These are phyloP conservation scores for Neostapfia colusana DNA, from an alignment of 176 grass and related monocot species.

Conservation along the genomic window DNA sequence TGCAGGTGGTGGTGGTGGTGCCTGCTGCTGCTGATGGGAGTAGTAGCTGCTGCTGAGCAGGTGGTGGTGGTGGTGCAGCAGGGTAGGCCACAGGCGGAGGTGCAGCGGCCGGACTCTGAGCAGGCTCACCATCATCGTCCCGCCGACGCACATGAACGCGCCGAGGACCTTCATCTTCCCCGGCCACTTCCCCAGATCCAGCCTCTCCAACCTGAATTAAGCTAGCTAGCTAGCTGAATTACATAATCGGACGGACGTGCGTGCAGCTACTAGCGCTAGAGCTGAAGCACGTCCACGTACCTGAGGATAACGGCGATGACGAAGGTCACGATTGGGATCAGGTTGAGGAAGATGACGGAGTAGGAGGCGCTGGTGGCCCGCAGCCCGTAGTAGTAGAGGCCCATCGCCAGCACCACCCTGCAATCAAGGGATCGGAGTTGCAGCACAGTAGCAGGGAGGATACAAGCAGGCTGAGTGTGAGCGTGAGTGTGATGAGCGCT, in stretches of 20 bases:
- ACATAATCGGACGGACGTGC: no score
- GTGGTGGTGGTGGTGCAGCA: neutral
- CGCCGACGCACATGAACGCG: constrained; percentile 34
- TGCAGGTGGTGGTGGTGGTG: no score
- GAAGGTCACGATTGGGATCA: constrained; percentile 54
- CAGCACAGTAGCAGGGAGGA: no score
- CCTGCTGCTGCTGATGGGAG: neutral
- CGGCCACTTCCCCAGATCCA: constrained; percentile 13
- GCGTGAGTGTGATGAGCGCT: constrained; percentile 17
- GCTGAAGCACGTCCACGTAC: no score
- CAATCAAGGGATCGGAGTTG: no score
- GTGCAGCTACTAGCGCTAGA: no score
- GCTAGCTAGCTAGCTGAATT: no score
- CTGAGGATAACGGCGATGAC: constrained; percentile 37
- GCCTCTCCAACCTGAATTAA: constrained; percentile 38
- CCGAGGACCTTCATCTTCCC: constrained; percentile 50
- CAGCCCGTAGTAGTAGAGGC: constrained; percentile 52
- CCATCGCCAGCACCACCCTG: constrained; percentile 40
- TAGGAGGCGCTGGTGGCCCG: constrained; percentile 38
- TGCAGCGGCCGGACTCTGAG: constrained; percentile 33
- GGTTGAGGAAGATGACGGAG: constrained; percentile 43
- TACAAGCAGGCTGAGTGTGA: neutral
- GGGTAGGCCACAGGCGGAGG: constrained; percentile 36
- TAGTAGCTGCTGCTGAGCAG: constrained; percentile 17
- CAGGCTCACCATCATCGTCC: constrained; percentile 47